A percentile compares a stretch with the other conserved stretches of the same genome.
Evolutionary conservation across 2,329 filamentous ascomycete species (phyloP).

Genomic region (Dryadomyces quercus-mongolicae): DNA sequence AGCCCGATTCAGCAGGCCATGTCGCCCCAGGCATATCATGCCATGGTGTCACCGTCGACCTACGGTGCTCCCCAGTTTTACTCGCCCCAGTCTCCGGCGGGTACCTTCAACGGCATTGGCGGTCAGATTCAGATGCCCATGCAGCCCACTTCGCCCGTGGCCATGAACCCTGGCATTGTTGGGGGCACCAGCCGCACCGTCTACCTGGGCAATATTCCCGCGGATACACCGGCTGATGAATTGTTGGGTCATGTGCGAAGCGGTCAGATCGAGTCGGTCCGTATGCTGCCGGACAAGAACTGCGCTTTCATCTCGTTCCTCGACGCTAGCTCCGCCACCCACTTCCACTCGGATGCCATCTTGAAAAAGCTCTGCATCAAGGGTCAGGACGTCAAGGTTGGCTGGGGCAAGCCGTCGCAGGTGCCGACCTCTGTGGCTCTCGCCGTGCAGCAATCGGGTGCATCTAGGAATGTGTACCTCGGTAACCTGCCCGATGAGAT

Average conservation of each 20-base stretch:
- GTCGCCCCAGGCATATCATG: constrained; percentile 74
- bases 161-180: constrained; percentile 66
- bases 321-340: constrained; percentile 91
- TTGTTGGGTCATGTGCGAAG: constrained; percentile 92
- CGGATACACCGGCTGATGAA: constrained; percentile 92
- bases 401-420: constrained; percentile 97
- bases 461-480: constrained; percentile 92
- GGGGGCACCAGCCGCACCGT: constrained; percentile 92
- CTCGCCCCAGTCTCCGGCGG: constrained; percentile 75
- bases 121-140: constrained; percentile 48
- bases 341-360: constrained; percentile 99
- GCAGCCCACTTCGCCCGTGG: constrained; percentile 61
- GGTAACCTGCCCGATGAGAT: constrained; percentile 88
- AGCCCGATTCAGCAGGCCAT: constrained; percentile 69
- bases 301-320: constrained; percentile 99
- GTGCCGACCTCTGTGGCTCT: constrained; percentile 96
- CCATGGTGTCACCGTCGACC: constrained; percentile 73
- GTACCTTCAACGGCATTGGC: constrained; percentile 53
- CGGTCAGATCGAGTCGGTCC: constrained; percentile 97
- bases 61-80: constrained; percentile 75
- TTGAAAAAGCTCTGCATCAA: constrained; percentile 98
- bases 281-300: constrained; percentile 95
- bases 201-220: constrained; percentile 96
- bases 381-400: constrained; percentile 98
- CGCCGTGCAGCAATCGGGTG: constrained; percentile 92